phyloP scores from a whole-genome alignment of 441 rosid genomes.

The Adansonia rubrostipa region DNA sequence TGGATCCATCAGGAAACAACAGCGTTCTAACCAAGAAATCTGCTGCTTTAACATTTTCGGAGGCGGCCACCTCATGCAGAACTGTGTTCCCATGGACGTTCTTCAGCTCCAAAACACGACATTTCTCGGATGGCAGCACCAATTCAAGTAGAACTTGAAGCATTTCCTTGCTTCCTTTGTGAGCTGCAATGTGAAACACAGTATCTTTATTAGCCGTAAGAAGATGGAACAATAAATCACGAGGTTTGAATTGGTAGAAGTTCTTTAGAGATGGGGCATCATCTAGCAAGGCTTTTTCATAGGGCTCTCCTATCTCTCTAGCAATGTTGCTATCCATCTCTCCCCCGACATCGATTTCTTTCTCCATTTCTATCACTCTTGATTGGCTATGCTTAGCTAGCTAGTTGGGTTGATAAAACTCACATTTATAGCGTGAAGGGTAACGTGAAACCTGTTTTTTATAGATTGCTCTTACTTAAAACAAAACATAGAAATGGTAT shows the following conservation, averaged over 20 bases:
- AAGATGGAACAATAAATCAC: neutral
- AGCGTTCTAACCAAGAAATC: neutral
- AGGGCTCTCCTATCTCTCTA: neutral
- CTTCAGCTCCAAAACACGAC: neutral
- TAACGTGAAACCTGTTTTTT: neutral
- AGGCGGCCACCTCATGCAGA: conserved; percentile 39
- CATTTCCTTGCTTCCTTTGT: conserved; percentile 11
- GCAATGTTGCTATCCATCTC: neutral
- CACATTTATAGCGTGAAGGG: neutral
- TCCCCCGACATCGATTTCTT: neutral
- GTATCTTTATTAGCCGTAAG: conserved; percentile 21
- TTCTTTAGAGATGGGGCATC: neutral
- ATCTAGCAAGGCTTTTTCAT: neutral
- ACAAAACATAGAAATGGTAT: neutral
- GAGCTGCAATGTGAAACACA: conserved; percentile 34
- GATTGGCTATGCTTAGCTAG: neutral
- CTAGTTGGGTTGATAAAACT: neutral
- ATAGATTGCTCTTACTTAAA: neutral
- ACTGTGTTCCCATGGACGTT: conserved; percentile 32
- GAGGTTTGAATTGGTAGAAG: neutral
- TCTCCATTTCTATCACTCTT: neutral
- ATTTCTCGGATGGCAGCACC: neutral
- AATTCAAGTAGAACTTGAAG: neutral
- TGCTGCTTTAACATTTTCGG: neutral
- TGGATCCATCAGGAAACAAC: neutral